Evolutionary conservation across 352 stramenopile species (phyloP), one percentile per base, ranked within the genome.

Genomic region (Phytophthora cajani): DNA sequence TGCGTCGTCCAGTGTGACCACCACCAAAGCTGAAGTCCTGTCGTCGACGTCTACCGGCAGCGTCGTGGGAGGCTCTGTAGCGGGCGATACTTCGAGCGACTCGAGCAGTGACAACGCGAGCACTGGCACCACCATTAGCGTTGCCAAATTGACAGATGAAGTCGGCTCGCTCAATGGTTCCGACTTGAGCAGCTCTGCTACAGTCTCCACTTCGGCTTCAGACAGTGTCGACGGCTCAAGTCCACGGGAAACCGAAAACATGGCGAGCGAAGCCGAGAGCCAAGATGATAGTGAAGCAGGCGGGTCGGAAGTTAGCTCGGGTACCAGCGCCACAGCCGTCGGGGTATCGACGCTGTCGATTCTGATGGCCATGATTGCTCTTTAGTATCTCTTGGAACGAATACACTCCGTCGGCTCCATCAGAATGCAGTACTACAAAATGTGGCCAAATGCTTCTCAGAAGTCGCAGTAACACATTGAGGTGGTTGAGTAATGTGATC

Each of bases 201-300:
- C 14, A 16, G 49, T 17, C 17, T 11, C 16, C 10, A 8, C 27
- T 16, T 56, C 58, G n/a, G 33, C 11, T 36, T 56, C 58, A n/a
- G 44, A 21, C n/a, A 64, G 58, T 21, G 21, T 38, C 36, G 17
- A 5, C 49, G 47, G 46, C 12, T 65, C 58, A 25, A 46, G 46
- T 14, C 5, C 36, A 42, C 1, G 36, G 12, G 10, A 17, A 17
- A 58, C 58, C 12, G 4, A 2, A 36, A 46, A 51, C 40, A 49
- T 19, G 10, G 6, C 58, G 1, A 57, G 49, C 16, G 14, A 36
- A 30, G 33, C 38, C 5, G 36, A 33, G 9, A 51, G 46, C n/a
- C 30, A 58, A 12, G 23, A 9, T 25, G 19, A 25, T 16, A 58
- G 14, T 3, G 40, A 40, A 27, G 21, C 33, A 21, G 58, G 19